Conservation (phyloP, 306 rosid species). For the Inga leiocalycina region DNA sequence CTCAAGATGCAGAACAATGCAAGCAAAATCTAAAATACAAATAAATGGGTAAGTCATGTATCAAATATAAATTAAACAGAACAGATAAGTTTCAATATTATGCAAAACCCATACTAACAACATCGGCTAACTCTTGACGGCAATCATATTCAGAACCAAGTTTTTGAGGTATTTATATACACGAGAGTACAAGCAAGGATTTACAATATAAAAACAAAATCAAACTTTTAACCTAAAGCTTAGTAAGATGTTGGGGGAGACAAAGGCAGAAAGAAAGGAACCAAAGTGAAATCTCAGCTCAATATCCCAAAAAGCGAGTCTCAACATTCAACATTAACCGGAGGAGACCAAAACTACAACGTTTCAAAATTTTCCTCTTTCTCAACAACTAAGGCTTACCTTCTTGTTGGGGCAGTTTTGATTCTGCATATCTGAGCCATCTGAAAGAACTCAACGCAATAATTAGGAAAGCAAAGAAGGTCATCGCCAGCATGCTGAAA, state of each 20-base stretch:
- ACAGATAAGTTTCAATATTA: not conserved
- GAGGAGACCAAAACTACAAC: not conserved
- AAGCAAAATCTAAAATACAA: not conserved
- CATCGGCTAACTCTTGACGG: not conserved
- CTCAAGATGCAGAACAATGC: not conserved
- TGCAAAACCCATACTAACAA: not conserved
- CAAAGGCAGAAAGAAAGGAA: not conserved
- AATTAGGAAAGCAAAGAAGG: slow-evolving; percentile 35
- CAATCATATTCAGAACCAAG: not conserved
- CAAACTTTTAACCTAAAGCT: not conserved
- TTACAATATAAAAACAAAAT: no score
- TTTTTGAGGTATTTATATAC: not conserved
- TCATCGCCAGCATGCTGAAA: slow-evolving; percentile 26
- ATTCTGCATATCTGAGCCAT: slow-evolving; percentile 32
- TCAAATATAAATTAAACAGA: not conserved
- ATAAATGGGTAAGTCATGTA: not conserved
- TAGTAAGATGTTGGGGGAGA: not conserved
- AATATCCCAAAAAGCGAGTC: not conserved
- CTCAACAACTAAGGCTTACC: slow-evolving; percentile 25
- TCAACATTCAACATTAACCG: not conserved
- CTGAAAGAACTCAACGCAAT: slow-evolving; percentile 32
- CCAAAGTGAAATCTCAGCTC: not conserved
- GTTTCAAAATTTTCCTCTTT: not conserved
- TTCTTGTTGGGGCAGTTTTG: slow-evolving; percentile 42
- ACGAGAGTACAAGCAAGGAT: not conserved